Evolutionary conservation across 257 asterid genomes (phyloP).

Genomic region (Rubia yunnanensis): DNA sequence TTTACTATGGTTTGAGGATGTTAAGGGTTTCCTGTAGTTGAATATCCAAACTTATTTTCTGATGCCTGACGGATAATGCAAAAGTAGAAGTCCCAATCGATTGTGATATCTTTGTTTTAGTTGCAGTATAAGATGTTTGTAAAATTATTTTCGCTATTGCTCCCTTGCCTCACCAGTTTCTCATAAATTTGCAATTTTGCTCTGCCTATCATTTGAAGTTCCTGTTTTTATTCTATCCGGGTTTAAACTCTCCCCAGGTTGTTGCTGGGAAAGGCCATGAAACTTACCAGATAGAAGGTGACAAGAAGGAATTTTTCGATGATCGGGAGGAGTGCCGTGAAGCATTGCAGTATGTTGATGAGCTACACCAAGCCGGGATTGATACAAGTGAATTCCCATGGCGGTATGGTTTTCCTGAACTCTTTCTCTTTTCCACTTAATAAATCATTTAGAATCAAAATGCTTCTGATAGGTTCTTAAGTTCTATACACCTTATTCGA

Average conservation of each 20-base stretch:
- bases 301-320: slow-evolving; percentile 81
- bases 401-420: slow-evolving; percentile 39
- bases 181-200: no score
- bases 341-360: slow-evolving; percentile 93
- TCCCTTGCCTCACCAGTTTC: no score
- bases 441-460: neutral
- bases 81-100: neutral
- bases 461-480: neutral
- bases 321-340: slow-evolving; percentile 96
- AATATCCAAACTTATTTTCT: neutral
- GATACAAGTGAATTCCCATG: slow-evolving; percentile 98
- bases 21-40: neutral
- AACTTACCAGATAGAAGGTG: slow-evolving; percentile 73
- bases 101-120: neutral
- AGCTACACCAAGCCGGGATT: slow-evolving; percentile 98
- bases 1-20: neutral
- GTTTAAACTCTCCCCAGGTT: slow-evolving; percentile 38
- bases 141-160: no score
- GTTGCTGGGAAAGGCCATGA: slow-evolving; percentile 97
- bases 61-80: neutral
- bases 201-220: neutral
- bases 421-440: neutral
- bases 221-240: slow-evolving; percentile 4
- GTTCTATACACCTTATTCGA: no score
- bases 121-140: no score